Evolutionary conservation across 306 rosid species (phyloP), one percentile per base, ranked within the genome.

Genomic region (Quercus bicolor): DNA sequence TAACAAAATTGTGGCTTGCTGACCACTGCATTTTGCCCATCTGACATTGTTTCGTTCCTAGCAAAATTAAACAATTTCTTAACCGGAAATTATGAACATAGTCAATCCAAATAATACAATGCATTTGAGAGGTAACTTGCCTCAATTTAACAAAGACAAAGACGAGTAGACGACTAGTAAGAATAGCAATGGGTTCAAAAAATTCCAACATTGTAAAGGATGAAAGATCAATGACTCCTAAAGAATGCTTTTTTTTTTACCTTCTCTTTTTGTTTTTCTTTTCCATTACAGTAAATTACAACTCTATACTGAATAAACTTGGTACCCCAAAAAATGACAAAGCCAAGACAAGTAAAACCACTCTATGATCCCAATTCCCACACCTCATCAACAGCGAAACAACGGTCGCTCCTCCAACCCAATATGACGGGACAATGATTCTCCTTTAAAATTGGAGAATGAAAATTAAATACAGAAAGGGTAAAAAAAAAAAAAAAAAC

Each of bases 361-460:
- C 94, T 89, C 91, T 77, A 83, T 83, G 77, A 83, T 83, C 92
- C 89, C 93, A 89, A 77, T 79, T 77, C 89, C 89, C 93, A 89
- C 79, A 81, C 75, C 90, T 80, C 81, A 76, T 72, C 77, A 79
- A 77, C 56, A 75, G 83, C 85, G 84, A 82, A 82, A 88, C 79
- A 85, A 75, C 84, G 79, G 76, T 69, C 86, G 83, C 81, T 83
- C 83, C 91, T 90, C 87, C 88, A 81, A 84, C 86, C 92, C 89
- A 82, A 79, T 75, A 73, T 43, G 84, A 83, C 79, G 86, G 83
- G 90, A 87, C 85, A 84, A n/a, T 78, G 87, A 84, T 81, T 91
- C 98, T 93, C 97, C 97, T 80, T 40, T 91, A 96, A 96, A 93
- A 81, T 79, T 88, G 98, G 99, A 93, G 99, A 96, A 85, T 86